Evolutionary conservation across 768 basidiomycete species (phyloP), one percentile per base, ranked within the genome.

Genomic region (Leccinum imitatum): DNA sequence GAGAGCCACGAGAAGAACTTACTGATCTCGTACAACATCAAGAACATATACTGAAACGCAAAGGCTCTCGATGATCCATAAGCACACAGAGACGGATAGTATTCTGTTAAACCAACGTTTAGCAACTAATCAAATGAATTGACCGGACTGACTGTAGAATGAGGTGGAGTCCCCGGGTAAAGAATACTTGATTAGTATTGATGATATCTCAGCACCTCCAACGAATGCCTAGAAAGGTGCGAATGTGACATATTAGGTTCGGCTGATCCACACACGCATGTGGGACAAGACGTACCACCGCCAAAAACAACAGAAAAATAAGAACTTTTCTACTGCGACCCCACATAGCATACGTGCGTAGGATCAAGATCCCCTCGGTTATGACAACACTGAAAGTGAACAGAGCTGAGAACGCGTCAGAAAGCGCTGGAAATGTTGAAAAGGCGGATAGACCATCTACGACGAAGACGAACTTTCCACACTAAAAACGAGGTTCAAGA

Each of bases 271-370:
- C 15, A 39, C 14, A 17, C 7, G 6, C 39, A 39, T 39, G 7
- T 17, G 39, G 30, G 46, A 51, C 30, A 44, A 15, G 35, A 56
- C 64, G 60, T 7, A 63, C 68, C 39, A 2, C 70, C 3, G 60
- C 65, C 48, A 70, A 41, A 41, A 54, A 23, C n/a, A 71, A 23
- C 11, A 71, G 60, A 23, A 69, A 50, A 7, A 52, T 3, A 2
- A 70, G 61, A 2, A 67, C 47, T 10, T 33, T 65, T 54, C 27
- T 59, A 25, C 48, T 71, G 23, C 63, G 63, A 56, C 59, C 60
- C 65, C 69, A 70, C 53, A 70, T 48, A 19, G 69, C 68, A n/a
- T 67, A 70, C 15, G 70, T 71, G 31, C 69, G 70, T 2, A 71
- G 52, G 33, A 33, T 33, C 33, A 33, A 33, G 11, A 33, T 33